Percentiles rank a stretch among this genome's conserved stretches.
These are phyloP conservation scores for Aphanoascus verrucosus DNA, from an alignment of 2,329 filamentous ascomycete species.

Conservation along the genomic window DNA sequence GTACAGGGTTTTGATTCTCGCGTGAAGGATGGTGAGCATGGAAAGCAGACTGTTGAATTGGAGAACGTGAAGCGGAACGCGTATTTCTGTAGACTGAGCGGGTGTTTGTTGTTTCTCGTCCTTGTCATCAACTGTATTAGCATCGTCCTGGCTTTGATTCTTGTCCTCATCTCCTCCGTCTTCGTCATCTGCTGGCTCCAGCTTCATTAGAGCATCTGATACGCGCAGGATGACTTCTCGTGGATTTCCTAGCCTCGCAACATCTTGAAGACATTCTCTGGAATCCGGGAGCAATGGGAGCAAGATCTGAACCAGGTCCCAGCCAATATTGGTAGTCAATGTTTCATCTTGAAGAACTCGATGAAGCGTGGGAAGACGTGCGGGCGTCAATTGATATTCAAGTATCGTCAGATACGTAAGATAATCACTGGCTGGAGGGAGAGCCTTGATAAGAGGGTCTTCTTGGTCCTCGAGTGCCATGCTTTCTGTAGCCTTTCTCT, in stretches of 20 bases:
- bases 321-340: conserved; percentile 53
- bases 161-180: conserved; percentile 27
- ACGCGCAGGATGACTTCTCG: conserved; percentile 55
- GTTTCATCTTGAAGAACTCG: conserved; percentile 50
- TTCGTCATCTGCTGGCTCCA: conserved; percentile 39
- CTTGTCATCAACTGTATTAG: conserved; percentile 8
- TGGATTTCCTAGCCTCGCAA: conserved; percentile 52
- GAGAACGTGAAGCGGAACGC: conserved; percentile 22
- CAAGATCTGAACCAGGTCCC: conserved; percentile 54
- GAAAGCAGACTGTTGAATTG: conserved; percentile 36
- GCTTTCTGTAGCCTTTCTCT: background rate
- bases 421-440: conserved; percentile 53
- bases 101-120: conserved; percentile 7
- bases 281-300: conserved; percentile 50
- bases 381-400: conserved; percentile 52
- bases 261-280: conserved; percentile 49
- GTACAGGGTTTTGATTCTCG: conserved; percentile 52
- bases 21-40: conserved; percentile 49
- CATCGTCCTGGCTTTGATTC: conserved; percentile 11
- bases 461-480: conserved; percentile 21
- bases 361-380: conserved; percentile 49
- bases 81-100: conserved; percentile 5
- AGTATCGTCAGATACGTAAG: conserved; percentile 56
- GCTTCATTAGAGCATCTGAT: conserved; percentile 48
- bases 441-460: conserved; percentile 46